Base-by-base conservation (phyloP, 257 asterid species). In the Forsythia suspensa region DNA sequence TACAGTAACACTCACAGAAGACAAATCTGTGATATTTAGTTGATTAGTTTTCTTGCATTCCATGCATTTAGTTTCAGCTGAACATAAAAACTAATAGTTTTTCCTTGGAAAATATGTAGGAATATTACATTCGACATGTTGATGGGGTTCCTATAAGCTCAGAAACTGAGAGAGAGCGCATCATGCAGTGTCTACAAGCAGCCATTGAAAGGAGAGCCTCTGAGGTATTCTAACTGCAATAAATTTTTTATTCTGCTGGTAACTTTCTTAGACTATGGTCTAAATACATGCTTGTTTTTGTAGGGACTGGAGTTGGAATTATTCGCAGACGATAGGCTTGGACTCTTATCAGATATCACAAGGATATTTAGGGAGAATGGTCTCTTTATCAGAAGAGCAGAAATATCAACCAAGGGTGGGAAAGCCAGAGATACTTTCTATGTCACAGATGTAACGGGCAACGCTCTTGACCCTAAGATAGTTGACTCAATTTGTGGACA, bases 151-250 rank as follows among this genome's bases (percentile, higher is more conserved):
- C 34, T 29, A 29, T 29, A 29, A 29, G 34, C 34, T 29, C 34
- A 29, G 34, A 29, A 1, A 29, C 34, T 29, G 24, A 24, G 24
- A 24, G 24, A 24, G 24, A 24, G 24, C 24, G 96, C 34, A 94
- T 91, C 42, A 80, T 85, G 82, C 92, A 87, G 72, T 92, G 96
- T 78, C 87, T 92, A 67, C 92, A 92, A 92, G 97, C 96, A 40
- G 96, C 94, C 81, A 87, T 91, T 44, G 92, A 92, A 86, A 88
- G 96, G 79, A 77, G 94, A 80, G 89, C 88, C 81, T 84, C 85
- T 20, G 97, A 86, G 96, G 97, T 92, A 68, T 59, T 51, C 48
- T 63, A 21, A 15, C 51, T 42, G 3, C 18, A 5, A 16, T 18
- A 5, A 71, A 57, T 63, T 72, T 46, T 12, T 46, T 3, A 46